Base-by-base conservation (phyloP, 2,329 filamentous ascomycete species). In the Pseudogymnoascus sp. region DNA sequence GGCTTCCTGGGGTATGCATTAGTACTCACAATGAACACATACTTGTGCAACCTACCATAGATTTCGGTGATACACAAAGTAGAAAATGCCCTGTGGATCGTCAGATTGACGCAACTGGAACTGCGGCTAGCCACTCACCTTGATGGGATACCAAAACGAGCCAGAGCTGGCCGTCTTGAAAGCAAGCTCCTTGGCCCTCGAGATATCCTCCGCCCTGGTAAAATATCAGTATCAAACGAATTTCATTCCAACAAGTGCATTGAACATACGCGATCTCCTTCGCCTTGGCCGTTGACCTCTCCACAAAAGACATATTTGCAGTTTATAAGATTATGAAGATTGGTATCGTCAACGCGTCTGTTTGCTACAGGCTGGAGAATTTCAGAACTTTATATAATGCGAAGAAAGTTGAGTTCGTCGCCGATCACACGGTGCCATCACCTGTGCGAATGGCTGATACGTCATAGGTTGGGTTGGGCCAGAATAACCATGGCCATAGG, bases 111-210 rank as follows among this genome's bases (percentile, higher is more conserved):
- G 35, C 62, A 26, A 47, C 57, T 40, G 40, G 64, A 17, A 36
- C 31, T 23, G 28, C n/a, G 15, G 26, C 21, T 15, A 10, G 19
- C 23, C n/a, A 33, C 15, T 6, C 73, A 83, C 81, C 79, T 83
- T 92, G 76, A 97, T 81, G 26, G 93, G 93, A 76, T 96, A 97
- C 67, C 96, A 76, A 73, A 95, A 96, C 23, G 92, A 85, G 60
- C 86, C 85, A 67, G 91, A 96, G 69, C 81, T 85, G 61, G 87
- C 84, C 33, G 91, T 90, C 71, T 91, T 85, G 42, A 81, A 77
- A 44, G 90, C 81, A 38, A 92, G 79, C 15, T 76, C 76, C 68
- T 80, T 85, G 63, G 89, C 83, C 67, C 87, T 85, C 65, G 84
- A 80, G 64, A 87, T 87, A 72, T 97, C 93, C 68, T 93, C 87